These are phyloP conservation scores for Saturnispora ahearnii DNA, from an alignment of 805 yeast species.

Conservation along the genomic window DNA sequence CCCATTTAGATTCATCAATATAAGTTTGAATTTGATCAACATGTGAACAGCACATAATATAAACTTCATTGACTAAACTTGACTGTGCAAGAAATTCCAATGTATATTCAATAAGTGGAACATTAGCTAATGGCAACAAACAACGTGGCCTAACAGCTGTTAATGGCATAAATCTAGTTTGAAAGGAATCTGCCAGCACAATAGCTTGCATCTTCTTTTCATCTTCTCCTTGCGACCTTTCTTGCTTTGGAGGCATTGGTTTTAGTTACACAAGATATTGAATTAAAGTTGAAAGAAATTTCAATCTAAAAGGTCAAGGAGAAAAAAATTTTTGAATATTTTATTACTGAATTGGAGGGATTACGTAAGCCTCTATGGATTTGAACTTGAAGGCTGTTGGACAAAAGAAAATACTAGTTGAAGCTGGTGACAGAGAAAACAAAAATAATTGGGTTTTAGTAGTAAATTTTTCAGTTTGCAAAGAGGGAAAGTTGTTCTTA, in stretches of 20 bases:
- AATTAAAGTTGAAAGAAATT: not conserved
- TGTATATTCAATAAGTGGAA: constrained; percentile 91
- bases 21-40: constrained; percentile 82
- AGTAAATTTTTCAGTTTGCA: no score
- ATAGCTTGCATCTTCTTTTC: constrained; percentile 83
- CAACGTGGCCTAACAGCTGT: constrained; percentile 84
- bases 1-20: constrained; percentile 68
- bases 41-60: constrained; percentile 81
- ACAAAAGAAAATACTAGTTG: not conserved
- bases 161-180: constrained; percentile 87
- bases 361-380: not conserved
- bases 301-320: not conserved
- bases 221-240: constrained; percentile 32
- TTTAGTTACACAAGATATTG: not conserved
- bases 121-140: constrained; percentile 82
- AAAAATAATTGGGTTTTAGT: no score
- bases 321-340: not conserved
- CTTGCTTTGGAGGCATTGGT: constrained; percentile 20
- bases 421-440: not conserved
- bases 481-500: no score
- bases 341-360: not conserved
- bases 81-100: constrained; percentile 88
- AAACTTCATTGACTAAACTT: constrained; percentile 75
- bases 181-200: constrained; percentile 88
- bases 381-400: no score